Base-by-base conservation (phyloP, 768 basidiomycete species). In the Wakefieldia striispora region DNA sequence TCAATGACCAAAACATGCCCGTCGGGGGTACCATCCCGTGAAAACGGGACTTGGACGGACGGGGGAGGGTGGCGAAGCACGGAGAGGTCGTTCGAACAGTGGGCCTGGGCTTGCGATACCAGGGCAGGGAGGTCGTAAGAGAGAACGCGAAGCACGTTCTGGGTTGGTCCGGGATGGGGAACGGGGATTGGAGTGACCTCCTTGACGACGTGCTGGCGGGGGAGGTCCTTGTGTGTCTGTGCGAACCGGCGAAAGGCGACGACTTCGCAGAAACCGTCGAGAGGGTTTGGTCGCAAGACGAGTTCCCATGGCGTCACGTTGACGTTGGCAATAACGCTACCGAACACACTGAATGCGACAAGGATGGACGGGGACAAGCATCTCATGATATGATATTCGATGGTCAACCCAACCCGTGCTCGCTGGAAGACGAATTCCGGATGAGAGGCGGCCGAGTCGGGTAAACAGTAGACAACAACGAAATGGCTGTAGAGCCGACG, bases 221-320 rank as follows among this genome's bases (percentile, higher is more conserved):
- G 19, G 41, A 66, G 21, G 6, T 38, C 58, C 20, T 67, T 65
- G 54, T 60, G 33, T 42, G 52, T 47, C 47, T 65, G 60, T 8
- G 53, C 37, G 10, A 50, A 48, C 40, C 48, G n/a, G n/a, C n/a
- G 49, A 38, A 65, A 51, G 8, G 58, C 62, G 19, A 65, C 34
- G 31, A 49, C 17, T 24, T 49, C 13, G 52, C 64, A 65, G 50
- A 29, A 31, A 24, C 52, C 50, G n/a, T 49, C 34, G 40, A 53
- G 39, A 21, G 51, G 49, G 45, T 66, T 45, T n/a, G 44, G n/a
- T 40, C 49, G 55, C 10, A 65, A 20, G 19, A 57, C 55, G 19
- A 65, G 65, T 31, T 65, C 58, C 83, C 84, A 63, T 90, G 95
- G 86, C 86, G 72, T 38, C 83, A 78, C 23, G 10, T n/a, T 39